A percentile compares a stretch with the other conserved stretches of the same genome.
Conservation (phyloP, 2,329 filamentous ascomycete species). For the Daldinia eschscholtzii region DNA sequence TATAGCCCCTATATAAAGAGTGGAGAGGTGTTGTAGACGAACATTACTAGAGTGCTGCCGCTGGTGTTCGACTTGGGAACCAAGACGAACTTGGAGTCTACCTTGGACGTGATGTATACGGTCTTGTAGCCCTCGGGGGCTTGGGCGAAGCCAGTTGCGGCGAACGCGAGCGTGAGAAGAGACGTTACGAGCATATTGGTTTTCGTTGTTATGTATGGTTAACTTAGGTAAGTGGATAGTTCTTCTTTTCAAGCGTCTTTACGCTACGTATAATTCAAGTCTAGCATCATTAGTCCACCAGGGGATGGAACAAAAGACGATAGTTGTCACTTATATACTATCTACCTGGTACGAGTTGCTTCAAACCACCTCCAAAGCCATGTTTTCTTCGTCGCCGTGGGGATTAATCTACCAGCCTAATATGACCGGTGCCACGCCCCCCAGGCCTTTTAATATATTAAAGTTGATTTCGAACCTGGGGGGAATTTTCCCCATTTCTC, state of each 20-base stretch:
- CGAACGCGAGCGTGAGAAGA: constrained; percentile 52
- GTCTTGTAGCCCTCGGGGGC: constrained; percentile 55
- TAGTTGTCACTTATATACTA: constrained; percentile 33
- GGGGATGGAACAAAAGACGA: constrained; percentile 13
- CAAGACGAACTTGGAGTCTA: constrained; percentile 58
- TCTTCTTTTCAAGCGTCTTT: too few relatives aligned
- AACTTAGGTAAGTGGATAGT: constrained; percentile 1
- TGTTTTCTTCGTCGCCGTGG: constrained; percentile 11
- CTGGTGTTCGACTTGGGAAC: constrained; percentile 51
- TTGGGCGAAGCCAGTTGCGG: constrained; percentile 53
- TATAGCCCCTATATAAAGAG: background rate
- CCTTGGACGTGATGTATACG: constrained; percentile 57
- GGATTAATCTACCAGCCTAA: constrained; percentile 49
- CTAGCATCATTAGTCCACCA: constrained; percentile 18
- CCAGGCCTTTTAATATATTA: constrained; percentile 42
- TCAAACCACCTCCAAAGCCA: background rate
- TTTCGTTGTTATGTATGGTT: background rate
- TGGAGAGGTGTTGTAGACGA: constrained; percentile 30
- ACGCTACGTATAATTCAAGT: background rate
- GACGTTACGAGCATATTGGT: constrained; percentile 49
- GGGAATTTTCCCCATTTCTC: constrained; percentile 30
- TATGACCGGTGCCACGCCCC: constrained; percentile 38
- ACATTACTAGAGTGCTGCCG: constrained; percentile 56
- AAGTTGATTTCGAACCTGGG: constrained; percentile 35
- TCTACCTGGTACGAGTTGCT: background rate